Evolutionary conservation across 129 eudicot genomes (phyloP), one percentile per base, ranked within the genome.

Genomic region (Chrysanthemum makinoi): DNA sequence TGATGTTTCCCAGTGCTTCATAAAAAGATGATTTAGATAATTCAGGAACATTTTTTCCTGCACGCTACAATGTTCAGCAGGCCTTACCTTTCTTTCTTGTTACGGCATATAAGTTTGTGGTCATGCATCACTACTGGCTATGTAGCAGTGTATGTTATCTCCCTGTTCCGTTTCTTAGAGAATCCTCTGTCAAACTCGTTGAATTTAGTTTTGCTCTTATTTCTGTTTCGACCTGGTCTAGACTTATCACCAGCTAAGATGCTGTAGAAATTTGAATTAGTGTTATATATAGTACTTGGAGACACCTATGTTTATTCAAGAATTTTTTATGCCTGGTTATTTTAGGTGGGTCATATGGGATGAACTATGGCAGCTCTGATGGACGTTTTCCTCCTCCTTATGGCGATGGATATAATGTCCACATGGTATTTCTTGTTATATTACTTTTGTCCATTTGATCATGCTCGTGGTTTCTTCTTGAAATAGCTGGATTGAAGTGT

Each of bases 281-380:
- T 10, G 57, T 52, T 52, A 15, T 52, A 52, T 15, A 6, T 52
- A 52, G 20, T 52, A 52, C 18, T 52, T 52, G 57, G 18, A 30
- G 46, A 39, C 46, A 7, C 46, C 46, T 39, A 39, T 62, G 11
- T 72, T 62, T 72, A 30, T 20, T 73, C 44, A 50, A 28, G 9
- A 54, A 19, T 54, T 7, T 43, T 54, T 74, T 47, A 57, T 73
- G 24, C 73, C 19, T 69, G 22, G 35, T 69, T 72, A 58, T 72
- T 16, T 39, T 70, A 91, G 98, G 98, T 80, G 89, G 91, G 43
- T 56, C 91, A 35, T 89, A 86, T 81, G 91, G 88, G 76, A 77
- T 75, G 85, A 81, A 78, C 35, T 76, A 64, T 72, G 80, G 72
- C 78, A 73, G 81, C 58, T 74, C 86, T 22, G 95, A 86, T 66